Evolutionary conservation across 2,329 filamentous ascomycete species (phyloP).

Genomic region (Stemphylium lycopersici): DNA sequence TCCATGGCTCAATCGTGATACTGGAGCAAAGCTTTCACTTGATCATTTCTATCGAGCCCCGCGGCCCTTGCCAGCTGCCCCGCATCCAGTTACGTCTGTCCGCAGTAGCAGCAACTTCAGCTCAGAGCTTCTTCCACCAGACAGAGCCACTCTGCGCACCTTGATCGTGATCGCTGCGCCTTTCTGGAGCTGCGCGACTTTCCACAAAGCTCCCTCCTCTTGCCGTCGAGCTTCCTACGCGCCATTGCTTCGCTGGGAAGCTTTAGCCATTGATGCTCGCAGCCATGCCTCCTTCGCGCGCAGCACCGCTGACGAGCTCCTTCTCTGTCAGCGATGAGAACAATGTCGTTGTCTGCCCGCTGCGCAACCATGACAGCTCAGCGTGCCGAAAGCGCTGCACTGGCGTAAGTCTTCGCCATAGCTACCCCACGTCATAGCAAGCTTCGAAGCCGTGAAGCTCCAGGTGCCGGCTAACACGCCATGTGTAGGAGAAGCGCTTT

Average conservation of each 20-base stretch:
- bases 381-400: conserved; percentile 97
- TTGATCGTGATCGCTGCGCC: conserved; percentile 1
- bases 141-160: conserved; percentile 7
- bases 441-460: conserved; percentile 6
- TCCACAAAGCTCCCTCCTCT: conserved; percentile 1
- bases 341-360: conserved; percentile 95
- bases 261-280: conserved; percentile 48
- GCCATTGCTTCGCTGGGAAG: conserved; percentile 13
- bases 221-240: conserved; percentile 5
- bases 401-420: conserved; percentile 74
- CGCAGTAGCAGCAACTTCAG: conserved; percentile 16
- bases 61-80: conserved; percentile 14
- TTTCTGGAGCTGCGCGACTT: conserved; percentile 10
- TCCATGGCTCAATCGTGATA: conserved; percentile 6
- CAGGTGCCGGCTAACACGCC: conserved; percentile 36
- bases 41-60: conserved; percentile 11
- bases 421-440: conserved; percentile 11
- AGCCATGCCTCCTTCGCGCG: conserved; percentile 81
- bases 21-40: conserved; percentile 8
- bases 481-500: conserved; percentile 82
- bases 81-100: conserved; percentile 16
- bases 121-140: conserved; percentile 7
- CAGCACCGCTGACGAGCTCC: conserved; percentile 82
- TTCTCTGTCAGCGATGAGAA: conserved; percentile 91
- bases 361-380: conserved; percentile 95